A percentile compares a stretch with the other conserved stretches of the same genome.
These are phyloP conservation scores for Trichosporon inkin DNA, from an alignment of 1,284 basidiomycete species.

Conservation along the genomic window DNA sequence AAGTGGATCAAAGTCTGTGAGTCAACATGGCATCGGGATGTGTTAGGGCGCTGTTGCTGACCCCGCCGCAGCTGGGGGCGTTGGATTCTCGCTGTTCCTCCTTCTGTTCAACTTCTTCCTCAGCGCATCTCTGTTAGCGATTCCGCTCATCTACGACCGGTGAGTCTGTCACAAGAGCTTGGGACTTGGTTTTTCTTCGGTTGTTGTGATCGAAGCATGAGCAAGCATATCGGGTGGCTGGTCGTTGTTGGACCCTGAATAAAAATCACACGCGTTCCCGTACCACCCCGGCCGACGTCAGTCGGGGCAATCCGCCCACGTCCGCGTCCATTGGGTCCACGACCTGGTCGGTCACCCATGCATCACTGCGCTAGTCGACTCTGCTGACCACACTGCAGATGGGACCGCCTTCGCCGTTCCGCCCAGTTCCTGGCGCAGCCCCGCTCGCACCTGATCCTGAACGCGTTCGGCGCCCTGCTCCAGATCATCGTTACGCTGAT, in stretches of 20 bases:
- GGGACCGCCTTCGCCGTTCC: constrained; percentile 67
- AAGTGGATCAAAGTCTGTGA: constrained; percentile 76
- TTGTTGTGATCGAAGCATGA: constrained; percentile 1
- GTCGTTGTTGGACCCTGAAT: constrained; percentile 2
- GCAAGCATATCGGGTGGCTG: constrained; percentile 6
- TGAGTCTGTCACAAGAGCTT: constrained; percentile 38
- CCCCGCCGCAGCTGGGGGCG: constrained; percentile 64
- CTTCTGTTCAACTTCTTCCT: constrained; percentile 68
- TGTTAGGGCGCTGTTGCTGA: background rate
- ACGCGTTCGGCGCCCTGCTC: constrained; percentile 61
- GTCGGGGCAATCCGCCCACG: background rate
- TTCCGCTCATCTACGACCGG: constrained; percentile 79
- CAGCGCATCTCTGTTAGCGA: constrained; percentile 64
- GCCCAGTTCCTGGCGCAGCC: constrained; percentile 74
- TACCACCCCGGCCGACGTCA: background rate
- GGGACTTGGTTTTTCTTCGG: background rate
- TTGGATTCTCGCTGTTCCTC: constrained; percentile 78
- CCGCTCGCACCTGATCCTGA: constrained; percentile 74
- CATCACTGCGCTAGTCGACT: background rate
- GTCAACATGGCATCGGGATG: constrained; percentile 50
- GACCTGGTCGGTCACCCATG: background rate
- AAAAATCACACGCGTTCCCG: constrained; percentile 2
- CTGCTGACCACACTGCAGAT: constrained; percentile 24
- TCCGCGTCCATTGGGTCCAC: background rate
- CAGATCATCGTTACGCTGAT: constrained; percentile 67